Evolutionary conservation across 345 rosid species (phyloP).

Genomic region (Citrus mangshanensis): DNA sequence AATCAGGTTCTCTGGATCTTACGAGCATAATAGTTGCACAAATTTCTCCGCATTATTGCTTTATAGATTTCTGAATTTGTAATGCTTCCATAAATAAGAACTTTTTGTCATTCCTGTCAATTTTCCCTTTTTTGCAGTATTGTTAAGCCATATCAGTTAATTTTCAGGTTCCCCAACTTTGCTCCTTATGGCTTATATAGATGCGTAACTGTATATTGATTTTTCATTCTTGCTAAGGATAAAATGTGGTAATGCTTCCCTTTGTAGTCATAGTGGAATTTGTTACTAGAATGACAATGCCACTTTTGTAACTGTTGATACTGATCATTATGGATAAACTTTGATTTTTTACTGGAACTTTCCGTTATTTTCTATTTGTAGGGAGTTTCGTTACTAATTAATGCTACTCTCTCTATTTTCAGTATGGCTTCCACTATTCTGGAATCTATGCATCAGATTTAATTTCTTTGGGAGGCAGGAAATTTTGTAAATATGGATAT

Average conservation of each 20-base stretch:
- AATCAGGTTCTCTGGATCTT: conserved; percentile 6
- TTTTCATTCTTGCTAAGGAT: not conserved
- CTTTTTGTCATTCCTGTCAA: not conserved
- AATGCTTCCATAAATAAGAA: not conserved
- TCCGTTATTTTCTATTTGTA: conserved; percentile 10
- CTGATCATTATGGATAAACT: not conserved
- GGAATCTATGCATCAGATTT: conserved; percentile 36
- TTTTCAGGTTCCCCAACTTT: not conserved
- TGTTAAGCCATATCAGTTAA: not conserved
- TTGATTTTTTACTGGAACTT: not conserved
- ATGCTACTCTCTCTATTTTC: conserved; percentile 18
- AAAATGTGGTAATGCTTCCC: not conserved
- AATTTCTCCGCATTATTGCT: not conserved
- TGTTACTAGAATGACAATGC: not conserved
- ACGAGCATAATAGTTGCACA: not conserved
- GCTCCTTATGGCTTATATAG: not conserved
- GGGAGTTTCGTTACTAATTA: conserved; percentile 8
- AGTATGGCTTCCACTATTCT: conserved; percentile 31
- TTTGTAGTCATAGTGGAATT: not conserved
- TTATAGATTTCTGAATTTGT: not conserved
- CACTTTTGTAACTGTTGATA: not conserved
- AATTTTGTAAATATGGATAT: conserved; percentile 47
- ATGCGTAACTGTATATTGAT: not conserved
- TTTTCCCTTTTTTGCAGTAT: not conserved
- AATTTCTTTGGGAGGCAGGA: conserved; percentile 22